Base-by-base conservation (phyloP, 2,329 filamentous ascomycete species). In the Pyrenophora tritici-repentis region DNA sequence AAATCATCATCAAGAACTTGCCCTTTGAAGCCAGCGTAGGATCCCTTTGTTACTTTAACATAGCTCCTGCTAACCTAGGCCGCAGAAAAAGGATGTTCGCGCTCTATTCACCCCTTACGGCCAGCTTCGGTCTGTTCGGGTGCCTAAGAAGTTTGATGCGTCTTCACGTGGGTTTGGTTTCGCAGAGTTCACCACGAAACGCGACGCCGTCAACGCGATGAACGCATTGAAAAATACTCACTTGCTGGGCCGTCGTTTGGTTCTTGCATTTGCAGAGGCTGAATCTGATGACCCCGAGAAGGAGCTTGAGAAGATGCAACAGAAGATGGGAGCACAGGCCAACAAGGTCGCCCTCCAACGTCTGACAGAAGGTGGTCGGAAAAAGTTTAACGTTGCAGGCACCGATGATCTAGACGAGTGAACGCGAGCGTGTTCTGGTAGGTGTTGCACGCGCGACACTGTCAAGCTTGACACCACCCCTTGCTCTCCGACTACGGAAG, bases 1-100 rank as follows among this genome's bases (percentile, higher is more conserved):
- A 97, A 82, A 88, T 99, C 69, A 87, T 97, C 75, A 88, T 99
- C 79, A 99, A 97, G 81, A 99, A 99, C 79, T 78, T 99, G 75
- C 93, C 94, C 16, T 99, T 99, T 78, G 91, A 97, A 78, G 88
- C 90, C 49, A 68, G 64, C 50, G 67, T 69, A 62, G 59, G 66
- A 59, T 13, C 42, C 38, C 36, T 50, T 52, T 42, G 40, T 55
- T 18, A 45, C 34, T 16, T 39, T 45, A 20, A 32, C 33, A 29
- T 34, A 47, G 34, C 53, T 40, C 32, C 32, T 61, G 49, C 61
- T 69, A 59, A 69, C 50, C 26, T 33, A 34, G 42, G 10, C n/a
- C 43, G 26, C 47, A 69, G 65, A 97, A 96, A 79, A 94, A 95
- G 74, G 94, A 99, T 72, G 83, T 99, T 51, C 85, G 90, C 57